Evolutionary conservation across 2,329 filamentous ascomycete genomes (phyloP).

Genomic region (Talaromyces pinophilus): DNA sequence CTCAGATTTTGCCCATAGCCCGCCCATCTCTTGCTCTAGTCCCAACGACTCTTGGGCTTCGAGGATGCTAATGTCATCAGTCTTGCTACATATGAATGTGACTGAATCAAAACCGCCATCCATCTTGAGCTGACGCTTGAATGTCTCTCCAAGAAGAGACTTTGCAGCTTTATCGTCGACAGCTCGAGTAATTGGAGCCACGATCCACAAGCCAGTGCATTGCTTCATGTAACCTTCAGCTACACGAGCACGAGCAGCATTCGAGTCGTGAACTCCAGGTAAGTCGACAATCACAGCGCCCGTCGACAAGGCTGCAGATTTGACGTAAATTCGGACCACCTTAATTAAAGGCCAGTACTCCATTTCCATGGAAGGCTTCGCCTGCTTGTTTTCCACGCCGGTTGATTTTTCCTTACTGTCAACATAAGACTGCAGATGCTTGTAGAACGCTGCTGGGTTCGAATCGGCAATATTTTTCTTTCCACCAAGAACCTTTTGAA

Average conservation of each 20-base stretch:
- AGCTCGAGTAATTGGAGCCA: constrained; percentile 62
- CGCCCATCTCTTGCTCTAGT: constrained; percentile 38
- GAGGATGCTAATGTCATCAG: constrained; percentile 59
- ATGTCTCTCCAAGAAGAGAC: constrained; percentile 57
- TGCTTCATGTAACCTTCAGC: constrained; percentile 62
- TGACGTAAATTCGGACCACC: constrained; percentile 52
- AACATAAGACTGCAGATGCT: constrained; percentile 52
- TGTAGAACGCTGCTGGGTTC: constrained; percentile 47
- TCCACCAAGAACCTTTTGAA: constrained; percentile 51
- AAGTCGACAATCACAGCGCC: constrained; percentile 61
- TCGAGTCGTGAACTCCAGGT: constrained; percentile 61
- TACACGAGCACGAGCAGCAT: constrained; percentile 60
- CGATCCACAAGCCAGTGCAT: constrained; percentile 62
- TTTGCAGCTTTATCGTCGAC: constrained; percentile 63
- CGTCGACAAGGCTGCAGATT: constrained; percentile 53
- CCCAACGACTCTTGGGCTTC: constrained; percentile 48
- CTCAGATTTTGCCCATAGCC: constrained; percentile 26
- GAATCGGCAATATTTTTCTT: constrained; percentile 44
- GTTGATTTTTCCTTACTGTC: constrained; percentile 57
- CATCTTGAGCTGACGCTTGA: constrained; percentile 61
- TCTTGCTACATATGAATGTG: constrained; percentile 65
- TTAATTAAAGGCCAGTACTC: constrained; percentile 48
- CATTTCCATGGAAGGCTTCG: constrained; percentile 36
- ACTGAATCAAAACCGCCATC: constrained; percentile 57
- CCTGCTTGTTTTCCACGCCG: constrained; percentile 28